Evolutionary conservation across 805 yeast species (phyloP).

Genomic region (Tetrapisispora phaffii): DNA sequence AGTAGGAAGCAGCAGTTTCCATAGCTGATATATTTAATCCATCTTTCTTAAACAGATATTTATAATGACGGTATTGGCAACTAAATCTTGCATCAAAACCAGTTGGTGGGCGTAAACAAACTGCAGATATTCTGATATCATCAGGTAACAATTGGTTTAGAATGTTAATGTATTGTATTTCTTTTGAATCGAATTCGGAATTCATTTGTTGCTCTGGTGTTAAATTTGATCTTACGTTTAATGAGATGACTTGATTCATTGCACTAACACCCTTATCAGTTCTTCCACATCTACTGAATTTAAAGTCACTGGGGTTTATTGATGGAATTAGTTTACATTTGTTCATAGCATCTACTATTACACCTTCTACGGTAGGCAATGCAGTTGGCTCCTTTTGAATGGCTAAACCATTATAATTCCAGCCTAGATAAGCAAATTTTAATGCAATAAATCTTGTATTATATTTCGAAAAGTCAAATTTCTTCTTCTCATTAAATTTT

Average conservation of each 20-base stretch:
- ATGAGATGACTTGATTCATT: conserved; percentile 83
- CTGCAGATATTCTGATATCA: conserved; percentile 72
- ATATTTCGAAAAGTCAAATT: conserved; percentile 58
- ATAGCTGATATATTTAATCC: conserved; percentile 53
- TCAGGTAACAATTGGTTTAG: conserved; percentile 70
- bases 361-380: conserved; percentile 79
- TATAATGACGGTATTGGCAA: conserved; percentile 74
- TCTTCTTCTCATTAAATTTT: conserved; percentile 27
- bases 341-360: conserved; percentile 59
- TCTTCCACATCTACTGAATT: conserved; percentile 86
- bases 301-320: conserved; percentile 49
- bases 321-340: conserved; percentile 57
- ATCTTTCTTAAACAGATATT: conserved; percentile 56
- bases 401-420: conserved; percentile 91
- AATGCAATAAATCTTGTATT: conserved; percentile 64
- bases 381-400: conserved; percentile 67
- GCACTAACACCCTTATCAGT: conserved; percentile 96
- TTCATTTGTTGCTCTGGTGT: conserved; percentile 51
- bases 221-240: conserved; percentile 65
- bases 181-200: conserved; percentile 49
- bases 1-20: conserved; percentile 52
- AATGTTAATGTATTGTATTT: conserved; percentile 65
- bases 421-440: conserved; percentile 80
- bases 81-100: conserved; percentile 89
- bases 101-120: conserved; percentile 73